Evolutionary conservation across 176 grass and related monocot species (phyloP).

Genomic region (Oryza glaberrima): DNA sequence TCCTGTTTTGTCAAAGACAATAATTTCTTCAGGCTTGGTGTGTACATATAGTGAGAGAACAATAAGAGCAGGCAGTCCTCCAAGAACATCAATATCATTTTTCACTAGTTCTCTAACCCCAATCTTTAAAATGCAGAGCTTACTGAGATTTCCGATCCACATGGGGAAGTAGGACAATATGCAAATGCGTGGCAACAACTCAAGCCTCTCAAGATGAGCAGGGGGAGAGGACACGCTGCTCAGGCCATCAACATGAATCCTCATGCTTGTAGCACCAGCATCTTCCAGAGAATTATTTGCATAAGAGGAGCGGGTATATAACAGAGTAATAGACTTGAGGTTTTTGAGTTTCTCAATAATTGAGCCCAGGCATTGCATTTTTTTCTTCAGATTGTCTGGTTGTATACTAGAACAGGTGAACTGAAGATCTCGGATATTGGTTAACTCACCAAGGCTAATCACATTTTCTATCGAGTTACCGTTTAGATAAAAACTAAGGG

Average conservation of each 20-base stretch:
- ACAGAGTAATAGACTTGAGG: conserved; percentile 3
- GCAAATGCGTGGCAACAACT: background rate
- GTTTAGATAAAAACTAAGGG: conserved; percentile 4
- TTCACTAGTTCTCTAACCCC: background rate
- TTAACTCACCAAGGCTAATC: background rate
- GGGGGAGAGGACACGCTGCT: background rate
- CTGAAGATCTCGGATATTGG: background rate
- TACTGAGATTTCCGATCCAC: background rate
- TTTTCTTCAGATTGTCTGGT: background rate
- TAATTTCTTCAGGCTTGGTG: background rate
- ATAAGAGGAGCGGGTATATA: background rate
- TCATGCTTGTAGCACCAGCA: no score
- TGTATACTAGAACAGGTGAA: background rate
- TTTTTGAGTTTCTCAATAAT: background rate
- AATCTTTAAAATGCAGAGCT: background rate
- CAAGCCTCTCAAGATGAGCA: background rate
- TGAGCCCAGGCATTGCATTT: background rate
- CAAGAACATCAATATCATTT: background rate
- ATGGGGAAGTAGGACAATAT: background rate
- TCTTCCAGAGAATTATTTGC: background rate
- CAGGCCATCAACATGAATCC: background rate
- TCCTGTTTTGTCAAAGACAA: background rate
- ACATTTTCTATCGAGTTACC: background rate
- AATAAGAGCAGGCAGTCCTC: background rate
- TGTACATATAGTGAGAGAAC: background rate